Base-by-base conservation (phyloP, 768 basidiomycete species). In the Lactarius deliciosus region DNA sequence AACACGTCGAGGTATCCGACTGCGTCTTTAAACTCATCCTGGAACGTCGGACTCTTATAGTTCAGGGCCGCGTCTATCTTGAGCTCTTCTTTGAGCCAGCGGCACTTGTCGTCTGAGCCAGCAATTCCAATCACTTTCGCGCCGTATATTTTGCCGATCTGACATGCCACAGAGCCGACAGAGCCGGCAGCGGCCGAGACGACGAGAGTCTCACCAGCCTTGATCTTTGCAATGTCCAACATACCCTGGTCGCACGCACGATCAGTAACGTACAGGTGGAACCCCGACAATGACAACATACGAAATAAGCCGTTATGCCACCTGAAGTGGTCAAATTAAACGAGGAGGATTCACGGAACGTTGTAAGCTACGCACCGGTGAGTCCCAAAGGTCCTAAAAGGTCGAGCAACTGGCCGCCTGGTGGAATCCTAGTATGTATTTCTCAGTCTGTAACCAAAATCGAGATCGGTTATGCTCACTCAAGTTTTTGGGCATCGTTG, bases 141-240 rank as follows among this genome's bases (percentile, higher is more conserved):
- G 64, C 90, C 93, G 13, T 81, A 78, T 34, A 85, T 81, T 75
- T 92, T 93, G 56, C 90, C 94, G 22, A 95, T 81, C 70, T 95
- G 94, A 76, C 93, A 94, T 15, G 81, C 91, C 64, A 92, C 75
- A 11, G 87, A 84, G n/a, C 94, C 93, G 11, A 92, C 91, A 1
- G 94, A 88, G 11, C 95, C 96, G 10, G 96, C 96, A 2, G 96
- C 96, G 22, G 94, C 96, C 0, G 92, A 92, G 13, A 89, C 89
- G 28, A 98, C 83, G 58, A 96, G 84, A 0, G 85, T 91, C 67
- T 98, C 94, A 15, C 94, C 94, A 0, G 87, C 76, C 75, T 96
- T 91, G 72, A 96, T 76, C 66, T 91, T 76, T 18, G 88, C 93
- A 56, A 96, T 81, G 58, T 93, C 91, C 75, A 86, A 81, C 34